Conservation (phyloP, 495 filamentous ascomycete genomes). For the Lasiosphaeria hispida region DNA sequence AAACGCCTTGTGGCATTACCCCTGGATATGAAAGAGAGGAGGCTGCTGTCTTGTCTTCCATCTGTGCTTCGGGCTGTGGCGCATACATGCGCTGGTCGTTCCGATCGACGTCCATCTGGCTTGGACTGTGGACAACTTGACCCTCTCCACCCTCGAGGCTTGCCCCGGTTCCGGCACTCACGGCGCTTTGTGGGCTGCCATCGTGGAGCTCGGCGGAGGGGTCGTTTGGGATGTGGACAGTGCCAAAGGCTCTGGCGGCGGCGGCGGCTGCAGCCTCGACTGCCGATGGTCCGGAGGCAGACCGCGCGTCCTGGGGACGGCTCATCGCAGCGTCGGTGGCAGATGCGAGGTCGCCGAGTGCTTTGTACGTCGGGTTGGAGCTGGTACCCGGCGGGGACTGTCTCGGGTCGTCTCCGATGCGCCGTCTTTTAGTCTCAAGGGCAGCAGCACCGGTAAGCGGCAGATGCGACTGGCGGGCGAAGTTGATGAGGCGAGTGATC, state of each 20-base stretch:
- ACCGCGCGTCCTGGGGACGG: constrained; percentile 44
- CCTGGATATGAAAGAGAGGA: constrained; percentile 49
- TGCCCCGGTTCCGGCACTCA: constrained; percentile 35
- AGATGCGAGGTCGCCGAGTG: constrained; percentile 54
- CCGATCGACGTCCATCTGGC: constrained; percentile 45
- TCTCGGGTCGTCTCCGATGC: constrained; percentile 47
- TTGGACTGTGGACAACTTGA: constrained; percentile 42
- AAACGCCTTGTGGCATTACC: constrained; percentile 26
- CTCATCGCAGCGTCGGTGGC: constrained; percentile 50
- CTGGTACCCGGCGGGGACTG: constrained; percentile 39
- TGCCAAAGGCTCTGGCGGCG: constrained; percentile 26
- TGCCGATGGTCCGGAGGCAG: constrained; percentile 31
- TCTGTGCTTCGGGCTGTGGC: constrained; percentile 43
- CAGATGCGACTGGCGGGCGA: constrained; percentile 48
- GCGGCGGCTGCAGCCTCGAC: constrained; percentile 39
- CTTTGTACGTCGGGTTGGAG: constrained; percentile 54
- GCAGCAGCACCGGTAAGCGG: constrained; percentile 55
- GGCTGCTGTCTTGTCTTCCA: constrained; percentile 46
- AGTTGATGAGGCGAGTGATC: constrained; percentile 46
- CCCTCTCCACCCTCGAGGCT: constrained; percentile 36
- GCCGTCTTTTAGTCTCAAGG: constrained; percentile 52
- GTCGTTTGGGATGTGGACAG: constrained; percentile 36
- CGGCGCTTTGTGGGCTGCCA: constrained; percentile 40
- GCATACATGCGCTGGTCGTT: constrained; percentile 32
- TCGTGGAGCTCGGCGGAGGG: constrained; percentile 35